Percentiles rank a stretch among this genome's conserved stretches.
phyloP scores from a whole-genome alignment of 2,329 filamentous ascomycete genomes.

The Zymoseptoria crescenta region DNA sequence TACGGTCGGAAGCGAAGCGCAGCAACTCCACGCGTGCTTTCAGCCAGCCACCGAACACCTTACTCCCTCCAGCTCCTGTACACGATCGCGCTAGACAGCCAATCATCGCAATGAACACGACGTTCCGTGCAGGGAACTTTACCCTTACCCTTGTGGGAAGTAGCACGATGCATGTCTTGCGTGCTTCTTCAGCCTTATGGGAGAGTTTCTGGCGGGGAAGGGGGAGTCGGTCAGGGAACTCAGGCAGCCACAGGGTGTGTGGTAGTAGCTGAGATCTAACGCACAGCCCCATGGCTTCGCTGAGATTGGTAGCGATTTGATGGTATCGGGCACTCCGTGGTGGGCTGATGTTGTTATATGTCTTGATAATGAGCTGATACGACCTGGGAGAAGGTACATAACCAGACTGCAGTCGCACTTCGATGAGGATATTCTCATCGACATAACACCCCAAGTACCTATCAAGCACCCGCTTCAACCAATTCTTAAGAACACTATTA shows the following conservation, averaged over 20 bases:
- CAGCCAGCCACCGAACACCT: background rate
- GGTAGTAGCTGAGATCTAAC: too few species aligned
- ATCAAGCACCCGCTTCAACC: too few species aligned
- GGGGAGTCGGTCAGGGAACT: background rate
- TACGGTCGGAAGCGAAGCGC: background rate
- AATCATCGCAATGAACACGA: background rate
- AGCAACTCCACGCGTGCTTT: background rate
- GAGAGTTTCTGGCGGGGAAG: background rate
- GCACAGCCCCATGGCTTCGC: too few species aligned
- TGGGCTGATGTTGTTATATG: too few species aligned
- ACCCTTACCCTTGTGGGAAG: background rate
- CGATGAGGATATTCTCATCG: too few species aligned
- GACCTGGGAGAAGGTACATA: too few species aligned
- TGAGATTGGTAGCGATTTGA: too few species aligned
- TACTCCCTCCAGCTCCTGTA: background rate
- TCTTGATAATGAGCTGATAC: too few species aligned
- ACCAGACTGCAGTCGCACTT: too few species aligned
- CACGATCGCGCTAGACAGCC: background rate
- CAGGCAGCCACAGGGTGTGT: background rate
- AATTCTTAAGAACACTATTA: too few species aligned
- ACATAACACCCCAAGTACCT: too few species aligned
- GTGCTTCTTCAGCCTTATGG: background rate
- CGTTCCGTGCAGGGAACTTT: background rate
- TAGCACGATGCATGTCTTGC: background rate
- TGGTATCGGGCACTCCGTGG: too few species aligned